Conservation (phyloP, 2,329 filamentous ascomycete genomes). For the Talaromyces pinophilus region DNA sequence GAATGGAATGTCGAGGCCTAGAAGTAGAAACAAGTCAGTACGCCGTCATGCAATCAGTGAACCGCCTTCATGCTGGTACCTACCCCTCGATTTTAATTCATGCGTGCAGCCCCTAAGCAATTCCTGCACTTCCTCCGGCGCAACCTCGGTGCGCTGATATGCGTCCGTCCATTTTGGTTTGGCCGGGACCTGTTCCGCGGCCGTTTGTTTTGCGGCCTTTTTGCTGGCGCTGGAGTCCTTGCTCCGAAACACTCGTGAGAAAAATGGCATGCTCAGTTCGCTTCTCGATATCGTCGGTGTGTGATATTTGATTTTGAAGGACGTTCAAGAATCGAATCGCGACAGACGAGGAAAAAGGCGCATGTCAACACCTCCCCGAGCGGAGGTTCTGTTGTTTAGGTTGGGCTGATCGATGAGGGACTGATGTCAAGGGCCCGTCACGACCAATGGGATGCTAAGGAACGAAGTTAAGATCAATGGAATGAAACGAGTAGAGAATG, state of each 20-base stretch:
- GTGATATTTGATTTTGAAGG: not conserved
- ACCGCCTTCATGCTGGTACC: conserved; percentile 28
- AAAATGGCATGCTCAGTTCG: conserved; percentile 54
- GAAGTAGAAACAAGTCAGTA: conserved; percentile 18
- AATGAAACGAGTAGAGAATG: conserved; percentile 1
- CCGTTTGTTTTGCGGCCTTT: conserved; percentile 55
- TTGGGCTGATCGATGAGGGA: not conserved
- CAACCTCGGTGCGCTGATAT: conserved; percentile 78
- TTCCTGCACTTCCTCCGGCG: conserved; percentile 88
- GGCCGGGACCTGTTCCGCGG: conserved; percentile 55
- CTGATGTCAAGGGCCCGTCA: conserved; percentile 21
- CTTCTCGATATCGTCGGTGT: not conserved
- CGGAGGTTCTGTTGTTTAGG: conserved; percentile 8
- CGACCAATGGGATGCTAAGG: conserved; percentile 1
- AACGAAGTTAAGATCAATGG: conserved; percentile 7
- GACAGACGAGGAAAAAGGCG: not conserved
- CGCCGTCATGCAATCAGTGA: conserved; percentile 21
- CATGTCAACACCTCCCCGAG: conserved; percentile 12
- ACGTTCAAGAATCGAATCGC: not conserved
- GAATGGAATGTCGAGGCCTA: conserved; percentile 90
- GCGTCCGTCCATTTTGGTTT: conserved; percentile 86
- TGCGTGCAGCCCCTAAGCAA: conserved; percentile 79
- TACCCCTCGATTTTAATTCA: conserved; percentile 94
- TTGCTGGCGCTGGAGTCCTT: conserved; percentile 70
- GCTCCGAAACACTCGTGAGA: conserved; percentile 68